Conservation (phyloP, 140 eudicot species). For the Flaveria floridana region DNA sequence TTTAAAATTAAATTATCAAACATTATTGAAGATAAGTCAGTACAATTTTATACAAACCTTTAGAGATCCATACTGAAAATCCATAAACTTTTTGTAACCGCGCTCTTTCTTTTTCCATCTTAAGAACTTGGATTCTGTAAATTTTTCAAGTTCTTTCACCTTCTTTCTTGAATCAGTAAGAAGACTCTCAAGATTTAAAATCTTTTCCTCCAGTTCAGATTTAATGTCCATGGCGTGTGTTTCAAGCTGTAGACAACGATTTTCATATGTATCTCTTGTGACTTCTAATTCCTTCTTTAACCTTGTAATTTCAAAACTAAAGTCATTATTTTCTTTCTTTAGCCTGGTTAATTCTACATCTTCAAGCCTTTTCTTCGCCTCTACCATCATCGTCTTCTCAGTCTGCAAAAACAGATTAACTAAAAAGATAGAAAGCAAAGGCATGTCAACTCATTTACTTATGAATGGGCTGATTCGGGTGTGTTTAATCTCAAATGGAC, state of each 20-base stretch:
- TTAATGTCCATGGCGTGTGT: constrained; percentile 44
- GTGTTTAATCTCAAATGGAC: constrained; percentile 2
- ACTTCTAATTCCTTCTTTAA: constrained; percentile 50
- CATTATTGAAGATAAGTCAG: not conserved
- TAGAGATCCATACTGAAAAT: constrained; percentile 60
- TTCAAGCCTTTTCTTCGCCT: constrained; percentile 64
- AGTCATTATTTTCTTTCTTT: constrained; percentile 47
- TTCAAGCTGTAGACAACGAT: constrained; percentile 45
- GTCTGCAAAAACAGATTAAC: constrained; percentile 36
- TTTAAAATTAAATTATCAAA: not conserved
- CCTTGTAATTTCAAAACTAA: constrained; percentile 42
- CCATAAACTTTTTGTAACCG: constrained; percentile 56
- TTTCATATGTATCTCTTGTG: constrained; percentile 42
- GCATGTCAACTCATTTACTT: not conserved
- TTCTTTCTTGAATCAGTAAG: constrained; percentile 58
- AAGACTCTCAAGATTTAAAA: constrained; percentile 50
- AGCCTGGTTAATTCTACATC: constrained; percentile 51
- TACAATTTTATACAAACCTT: constrained; percentile 46
- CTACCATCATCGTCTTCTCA: constrained; percentile 57
- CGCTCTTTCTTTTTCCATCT: constrained; percentile 71
- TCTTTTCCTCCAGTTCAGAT: constrained; percentile 57
- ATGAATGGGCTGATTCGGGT: not conserved
- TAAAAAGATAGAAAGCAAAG: not conserved
- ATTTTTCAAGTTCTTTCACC: constrained; percentile 68
- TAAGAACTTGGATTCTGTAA: constrained; percentile 49